Evolutionary conservation across 768 basidiomycete genomes (phyloP).

Genomic region (Auricularia sp.): DNA sequence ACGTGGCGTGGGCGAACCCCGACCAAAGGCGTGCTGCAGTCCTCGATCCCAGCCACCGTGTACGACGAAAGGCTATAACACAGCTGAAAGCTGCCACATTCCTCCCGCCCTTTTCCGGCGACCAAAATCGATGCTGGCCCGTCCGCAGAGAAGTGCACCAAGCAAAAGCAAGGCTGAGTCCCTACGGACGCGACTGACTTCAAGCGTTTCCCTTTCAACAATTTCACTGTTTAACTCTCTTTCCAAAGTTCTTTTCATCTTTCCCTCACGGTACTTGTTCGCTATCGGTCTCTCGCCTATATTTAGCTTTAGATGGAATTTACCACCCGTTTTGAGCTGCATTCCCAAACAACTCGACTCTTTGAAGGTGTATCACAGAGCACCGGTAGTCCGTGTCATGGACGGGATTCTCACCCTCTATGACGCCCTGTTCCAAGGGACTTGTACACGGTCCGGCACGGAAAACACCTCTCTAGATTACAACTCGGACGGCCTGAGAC

Average conservation of each 20-base stretch:
- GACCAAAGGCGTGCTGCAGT: conserved; percentile 50
- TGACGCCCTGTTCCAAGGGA: conserved; percentile 71
- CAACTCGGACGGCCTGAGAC: conserved; percentile 54
- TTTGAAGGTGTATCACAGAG: conserved; percentile 64
- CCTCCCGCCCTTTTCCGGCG: conserved; percentile 45
- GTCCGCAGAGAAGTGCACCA: conserved; percentile 44
- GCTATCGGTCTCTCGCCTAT: conserved; percentile 75
- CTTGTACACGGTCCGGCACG: conserved; percentile 63
- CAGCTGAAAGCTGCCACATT: conserved; percentile 53
- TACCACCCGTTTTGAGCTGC: conserved; percentile 77
- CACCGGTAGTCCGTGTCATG: conserved; percentile 50
- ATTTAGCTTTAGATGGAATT: conserved; percentile 82
- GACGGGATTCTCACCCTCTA: conserved; percentile 55
- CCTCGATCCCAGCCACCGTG: conserved; percentile 51
- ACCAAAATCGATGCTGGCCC: conserved; percentile 63
- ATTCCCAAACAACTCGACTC: conserved; percentile 83
- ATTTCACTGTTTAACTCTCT: conserved; percentile 77
- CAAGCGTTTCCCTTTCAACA: conserved; percentile 71
- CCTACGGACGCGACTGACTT: conserved; percentile 53
- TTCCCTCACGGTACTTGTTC: conserved; percentile 78
- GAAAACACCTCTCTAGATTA: conserved; percentile 73
- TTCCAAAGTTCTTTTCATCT: conserved; percentile 76
- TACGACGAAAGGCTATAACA: conserved; percentile 54
- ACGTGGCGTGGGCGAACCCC: conserved; percentile 44
- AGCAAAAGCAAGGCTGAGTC: conserved; percentile 45